Evolutionary conservation across 179 eudicot species (phyloP), one percentile per base, ranked within the genome.

Genomic region (Spergularia azorica): DNA sequence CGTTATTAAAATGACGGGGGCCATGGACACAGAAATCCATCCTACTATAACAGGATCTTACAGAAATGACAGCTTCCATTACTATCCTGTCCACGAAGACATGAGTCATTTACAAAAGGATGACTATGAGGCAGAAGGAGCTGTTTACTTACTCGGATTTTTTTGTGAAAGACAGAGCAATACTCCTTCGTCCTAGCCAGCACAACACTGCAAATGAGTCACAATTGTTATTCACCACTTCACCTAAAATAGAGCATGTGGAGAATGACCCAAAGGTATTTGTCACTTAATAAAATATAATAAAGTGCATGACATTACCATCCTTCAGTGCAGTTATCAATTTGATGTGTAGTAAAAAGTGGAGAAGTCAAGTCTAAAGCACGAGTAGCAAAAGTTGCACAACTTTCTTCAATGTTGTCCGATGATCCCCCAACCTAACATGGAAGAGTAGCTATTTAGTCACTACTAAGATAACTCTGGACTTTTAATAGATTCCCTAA

Each of bases 251-350:
- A 36, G 54, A 26, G 55, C 10, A 18, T 50, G 58, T 54, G 12
- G 62, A 26, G 48, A 70, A 70, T 26, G 59, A 54, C 61, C 43
- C 13, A 12, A 54, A 54, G 48, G 73, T 48, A 2, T 70, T 20
- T 54, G 60, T 54, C 55, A 26, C 18, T 20, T 20, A 11, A 21
- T 36, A 36, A 36, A 36, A 36, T 36, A 64, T 14, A 59, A 41
- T 60, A 21, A 58, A 56, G 55, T 73, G 79, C 51, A 77, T 12
- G 69, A 26, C 76, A 71, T 59, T 90, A 95, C 99, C 99, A 95
- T 81, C 99, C 99, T 82, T 95, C 99, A 6, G 97, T 87, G 80
- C 99, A 95, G 79, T 95, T 95, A 81, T 95, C 99, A 81, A 95
- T 95, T 87, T 95, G 99, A 87, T 95, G 99, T 71, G 99, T 95